Evolutionary conservation across 306 rosid genomes (phyloP).

Genomic region (Lablab purpureus): DNA sequence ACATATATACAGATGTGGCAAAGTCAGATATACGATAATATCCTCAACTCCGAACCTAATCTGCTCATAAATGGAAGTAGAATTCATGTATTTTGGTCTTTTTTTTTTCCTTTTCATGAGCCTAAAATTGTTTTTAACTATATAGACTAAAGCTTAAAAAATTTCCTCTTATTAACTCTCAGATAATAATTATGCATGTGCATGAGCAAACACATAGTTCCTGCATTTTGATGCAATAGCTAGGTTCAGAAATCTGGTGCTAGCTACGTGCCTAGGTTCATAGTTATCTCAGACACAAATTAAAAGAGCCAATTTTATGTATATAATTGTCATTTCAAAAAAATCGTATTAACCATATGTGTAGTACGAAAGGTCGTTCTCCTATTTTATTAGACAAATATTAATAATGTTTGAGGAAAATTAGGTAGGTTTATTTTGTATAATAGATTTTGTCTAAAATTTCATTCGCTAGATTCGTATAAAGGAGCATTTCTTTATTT

Average conservation of each 20-base stretch:
- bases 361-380: background rate
- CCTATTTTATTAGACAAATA: background rate
- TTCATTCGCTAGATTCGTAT: background rate
- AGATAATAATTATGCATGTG: background rate
- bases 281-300: background rate
- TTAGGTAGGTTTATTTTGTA: background rate
- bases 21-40: slow-evolving; percentile 25
- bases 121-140: background rate
- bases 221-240: background rate
- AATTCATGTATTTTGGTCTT: background rate
- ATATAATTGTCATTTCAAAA: background rate
- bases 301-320: background rate
- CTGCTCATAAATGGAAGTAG: background rate
- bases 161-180: background rate
- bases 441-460: background rate
- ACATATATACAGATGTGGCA: slow-evolving; percentile 37
- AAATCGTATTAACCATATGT: background rate
- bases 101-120: background rate
- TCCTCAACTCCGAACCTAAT: slow-evolving; percentile 41
- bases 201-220: background rate
- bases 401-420: background rate
- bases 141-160: background rate
- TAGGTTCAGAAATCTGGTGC: background rate
- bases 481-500: background rate
- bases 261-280: background rate